Evolutionary conservation across 2,329 filamentous ascomycete genomes (phyloP), one percentile per base, ranked within the genome.

Genomic region (Monosporascus sp.): DNA sequence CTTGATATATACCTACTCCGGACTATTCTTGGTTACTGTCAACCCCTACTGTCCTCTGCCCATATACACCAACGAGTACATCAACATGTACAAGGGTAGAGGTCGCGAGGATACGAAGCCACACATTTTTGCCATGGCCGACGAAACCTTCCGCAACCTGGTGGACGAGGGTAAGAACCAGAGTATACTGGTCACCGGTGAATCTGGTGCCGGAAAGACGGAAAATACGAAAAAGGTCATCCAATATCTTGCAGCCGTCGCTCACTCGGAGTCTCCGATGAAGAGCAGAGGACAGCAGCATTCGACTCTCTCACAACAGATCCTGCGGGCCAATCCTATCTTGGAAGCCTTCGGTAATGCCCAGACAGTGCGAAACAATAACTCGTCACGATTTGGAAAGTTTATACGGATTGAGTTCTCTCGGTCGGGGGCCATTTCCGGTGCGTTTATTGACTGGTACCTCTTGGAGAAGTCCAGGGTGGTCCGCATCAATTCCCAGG

Each of bases 151-250:
- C 70, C 84, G 94, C 17, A 97, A 96, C 65, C 76, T 99, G 34
- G 90, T 99, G 0, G 92, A 97, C 50, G 94, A 97, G 70, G 92
- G 92, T 41, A 81, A 91, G 60, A 97, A 99, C 63, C 94, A 99
- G 72, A 97, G 93, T 65, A 99, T 99, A 63, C 78, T 99, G 50
- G 95, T 99, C 22, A 99, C 94, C 3, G 94, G 94, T 72, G 94
- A 99, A 74, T 99, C 94, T 18, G 94, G 94, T 67, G 94, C 94
- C 36, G 94, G 94, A 62, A 99, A 99, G 74, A 99, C 94, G 0
- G 94, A 99, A 69, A 99, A 99, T 68, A 99, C 94, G 17, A 99
- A 99, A 68, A 99, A 99, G 70, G 94, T 99, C 61, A 99, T 99
- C 51, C 95, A 99, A 65, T 99, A 99, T 66, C 83, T 99, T 44